Evolutionary conservation across 331 rosid genomes (phyloP), one percentile per base, ranked within the genome.

Genomic region (Phaseolus coccineus): DNA sequence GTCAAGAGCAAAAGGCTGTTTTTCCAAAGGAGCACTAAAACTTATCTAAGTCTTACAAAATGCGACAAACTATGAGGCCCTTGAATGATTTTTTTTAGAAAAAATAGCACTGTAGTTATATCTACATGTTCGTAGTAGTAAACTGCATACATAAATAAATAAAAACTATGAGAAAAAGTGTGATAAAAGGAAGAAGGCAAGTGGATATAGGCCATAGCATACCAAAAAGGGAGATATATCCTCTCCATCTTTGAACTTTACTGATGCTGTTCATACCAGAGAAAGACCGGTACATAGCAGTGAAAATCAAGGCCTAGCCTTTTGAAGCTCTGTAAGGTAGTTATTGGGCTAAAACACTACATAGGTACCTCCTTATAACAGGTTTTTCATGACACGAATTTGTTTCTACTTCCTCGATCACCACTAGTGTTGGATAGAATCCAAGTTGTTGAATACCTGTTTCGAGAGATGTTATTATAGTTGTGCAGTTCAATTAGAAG

Each of bases 251-350:
- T 91, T 89, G 85, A 83, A 91, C 56, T 22, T 66, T 35, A 35
- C 39, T 35, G 85, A 42, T 7, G 87, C 48, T 84, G 87, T 79
- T 94, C 92, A 71, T 96, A 35, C 98, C 98, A 92, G 10, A 94
- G 14, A 85, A 94, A 92, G 53, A 94, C 93, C 0, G 93, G 93
- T 75, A 92, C 65, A 51, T 94, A 94, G 87, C 92, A 94, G 82
- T 92, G 97, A 82, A 88, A 40, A 40, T 40, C 2, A 92, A 9
- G 89, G 14, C 90, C 97, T 87, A 71, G 90, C 97, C 81, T 92
- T 92, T 74, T 92, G 97, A 58, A 92, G 89, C 35, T 59, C 81
- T 1, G 89, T 84, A 47, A 92, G 88, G 79, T 69, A 10, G 0
- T 92, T 93, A 9, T 84, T 87, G 67, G 90, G 90, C 83, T 87